Conservation (phyloP, 805 yeast species). For the Saccharomyces mikatae region DNA sequence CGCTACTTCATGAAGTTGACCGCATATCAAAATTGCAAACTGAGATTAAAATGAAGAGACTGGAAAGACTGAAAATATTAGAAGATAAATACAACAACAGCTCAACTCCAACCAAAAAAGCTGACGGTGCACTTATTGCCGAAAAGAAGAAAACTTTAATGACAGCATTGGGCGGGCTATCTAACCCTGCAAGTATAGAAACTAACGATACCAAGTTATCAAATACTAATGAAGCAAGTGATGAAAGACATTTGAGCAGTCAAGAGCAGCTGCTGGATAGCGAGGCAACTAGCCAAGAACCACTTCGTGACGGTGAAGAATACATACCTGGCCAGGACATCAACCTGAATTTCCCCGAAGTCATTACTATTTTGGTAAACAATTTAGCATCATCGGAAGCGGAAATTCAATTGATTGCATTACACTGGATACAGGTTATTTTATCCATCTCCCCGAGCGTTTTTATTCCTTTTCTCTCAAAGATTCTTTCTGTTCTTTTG, state of each 20-base stretch:
- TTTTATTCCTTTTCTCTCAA: constrained; percentile 65
- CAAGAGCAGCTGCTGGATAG: constrained; percentile 10
- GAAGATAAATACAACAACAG: constrained; percentile 14
- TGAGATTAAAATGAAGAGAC: constrained; percentile 33
- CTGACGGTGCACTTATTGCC: constrained; percentile 25
- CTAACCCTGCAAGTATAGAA: constrained; percentile 4
- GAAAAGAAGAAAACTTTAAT: constrained; percentile 28
- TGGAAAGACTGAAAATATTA: constrained; percentile 14
- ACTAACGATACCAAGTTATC: constrained; percentile 20
- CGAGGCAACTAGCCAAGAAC: constrained; percentile 12
- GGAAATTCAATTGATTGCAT: constrained; percentile 69
- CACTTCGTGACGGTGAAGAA: constrained; percentile 40
- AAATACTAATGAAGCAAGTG: constrained; percentile 5
- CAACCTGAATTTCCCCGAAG: constrained; percentile 66
- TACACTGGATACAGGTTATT: constrained; percentile 75
- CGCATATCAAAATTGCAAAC: constrained; percentile 63
- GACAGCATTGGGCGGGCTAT: constrained; percentile 19
- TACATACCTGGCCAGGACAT: constrained; percentile 77
- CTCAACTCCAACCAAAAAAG: constrained; percentile 20
- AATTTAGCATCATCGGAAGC: constrained; percentile 67
- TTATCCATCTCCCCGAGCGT: constrained; percentile 65
- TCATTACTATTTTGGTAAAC: constrained; percentile 73
- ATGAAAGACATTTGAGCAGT: constrained; percentile 17
- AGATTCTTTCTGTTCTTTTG: constrained; percentile 60
- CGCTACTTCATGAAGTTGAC: constrained; percentile 71